These are phyloP conservation scores for Pestalotiopsis sp. DNA, from an alignment of 2,329 filamentous ascomycete genomes.

Conservation along the genomic window DNA sequence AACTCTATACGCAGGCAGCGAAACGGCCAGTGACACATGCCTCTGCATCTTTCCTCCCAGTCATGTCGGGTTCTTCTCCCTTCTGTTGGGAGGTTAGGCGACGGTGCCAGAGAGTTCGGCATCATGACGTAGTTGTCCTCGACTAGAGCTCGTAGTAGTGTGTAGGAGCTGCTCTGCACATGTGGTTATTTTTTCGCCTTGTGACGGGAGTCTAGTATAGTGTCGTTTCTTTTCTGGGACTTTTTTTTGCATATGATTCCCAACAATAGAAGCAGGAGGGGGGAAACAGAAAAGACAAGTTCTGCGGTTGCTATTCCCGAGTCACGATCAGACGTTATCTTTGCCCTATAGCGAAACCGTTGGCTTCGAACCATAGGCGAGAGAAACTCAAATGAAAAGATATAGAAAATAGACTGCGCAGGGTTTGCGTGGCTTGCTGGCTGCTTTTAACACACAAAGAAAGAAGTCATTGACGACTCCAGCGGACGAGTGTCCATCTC, in stretches of 20 bases:
- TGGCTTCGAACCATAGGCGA: background rate
- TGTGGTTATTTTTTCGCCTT: too few relatives aligned
- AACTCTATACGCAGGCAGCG: background rate
- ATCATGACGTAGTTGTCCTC: too few relatives aligned
- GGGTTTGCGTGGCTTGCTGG: background rate
- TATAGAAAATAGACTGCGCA: background rate
- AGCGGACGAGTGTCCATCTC: too few relatives aligned
- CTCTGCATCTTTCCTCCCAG: background rate
- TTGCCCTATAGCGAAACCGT: background rate
- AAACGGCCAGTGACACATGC: background rate
- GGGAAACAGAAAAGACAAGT: background rate
- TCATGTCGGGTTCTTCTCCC: background rate
- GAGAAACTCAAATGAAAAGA: background rate
- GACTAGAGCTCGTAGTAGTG: too few relatives aligned
- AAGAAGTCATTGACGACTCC: background rate
- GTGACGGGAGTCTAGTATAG: background rate
- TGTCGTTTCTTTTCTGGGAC: background rate
- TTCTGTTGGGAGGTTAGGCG: background rate
- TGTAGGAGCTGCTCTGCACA: too few relatives aligned
- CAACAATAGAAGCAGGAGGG: background rate
- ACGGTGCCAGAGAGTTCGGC: too few relatives aligned
- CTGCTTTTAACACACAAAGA: background rate
- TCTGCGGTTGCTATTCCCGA: background rate
- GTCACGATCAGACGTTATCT: background rate
- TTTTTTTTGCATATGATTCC: background rate